phyloP scores from a whole-genome alignment of 2,329 filamentous ascomycete species.

The Fusarium camptoceras region DNA sequence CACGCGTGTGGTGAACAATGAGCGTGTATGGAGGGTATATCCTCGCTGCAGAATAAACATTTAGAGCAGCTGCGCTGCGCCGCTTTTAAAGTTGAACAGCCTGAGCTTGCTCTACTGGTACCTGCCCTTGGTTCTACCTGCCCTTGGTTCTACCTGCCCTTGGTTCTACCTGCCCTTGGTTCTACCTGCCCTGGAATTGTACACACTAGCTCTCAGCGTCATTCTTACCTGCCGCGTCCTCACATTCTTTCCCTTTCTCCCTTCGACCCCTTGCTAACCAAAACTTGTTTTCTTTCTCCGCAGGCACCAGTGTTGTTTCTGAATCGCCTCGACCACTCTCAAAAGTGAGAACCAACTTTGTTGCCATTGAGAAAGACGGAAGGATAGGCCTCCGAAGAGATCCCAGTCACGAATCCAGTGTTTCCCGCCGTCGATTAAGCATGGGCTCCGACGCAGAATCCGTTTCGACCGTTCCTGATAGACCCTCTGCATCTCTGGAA shows the following conservation, averaged over 20 bases:
- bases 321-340: conserved; percentile 75
- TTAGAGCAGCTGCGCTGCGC: conserved; percentile 22
- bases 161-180: background rate
- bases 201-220: conserved; percentile 31
- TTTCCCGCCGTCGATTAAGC: conserved; percentile 53
- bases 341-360: conserved; percentile 80
- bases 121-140: conserved; percentile 19
- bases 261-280: conserved; percentile 40
- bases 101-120: conserved; percentile 20
- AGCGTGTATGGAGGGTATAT: conserved; percentile 4
- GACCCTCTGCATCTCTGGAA: conserved; percentile 46
- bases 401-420: conserved; percentile 53
- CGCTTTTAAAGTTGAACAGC: conserved; percentile 21
- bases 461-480: conserved; percentile 54
- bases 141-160: conserved; percentile 14
- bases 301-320: conserved; percentile 53
- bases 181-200: conserved; percentile 35
- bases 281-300: conserved; percentile 32
- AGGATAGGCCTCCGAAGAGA: conserved; percentile 63
- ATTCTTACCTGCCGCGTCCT: conserved; percentile 37
- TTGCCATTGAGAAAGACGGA: conserved; percentile 76
- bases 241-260: conserved; percentile 26
- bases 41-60: conserved; percentile 19
- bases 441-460: conserved; percentile 51
- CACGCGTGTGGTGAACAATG: conserved; percentile 14